Conservation (phyloP, 768 basidiomycete genomes). For the Lactarius quietus region DNA sequence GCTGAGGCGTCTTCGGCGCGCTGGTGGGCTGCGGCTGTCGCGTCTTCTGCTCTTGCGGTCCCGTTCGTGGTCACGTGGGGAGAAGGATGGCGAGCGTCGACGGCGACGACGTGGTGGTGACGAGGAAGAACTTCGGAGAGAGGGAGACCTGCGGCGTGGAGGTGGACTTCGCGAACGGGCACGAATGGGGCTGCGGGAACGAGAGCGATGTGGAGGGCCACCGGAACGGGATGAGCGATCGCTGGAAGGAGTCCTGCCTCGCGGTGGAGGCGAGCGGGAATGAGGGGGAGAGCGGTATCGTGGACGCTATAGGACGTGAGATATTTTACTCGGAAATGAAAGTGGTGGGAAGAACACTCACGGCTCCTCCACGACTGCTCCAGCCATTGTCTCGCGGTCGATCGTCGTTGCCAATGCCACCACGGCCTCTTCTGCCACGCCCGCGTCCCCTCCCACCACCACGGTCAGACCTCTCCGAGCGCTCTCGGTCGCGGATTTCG, state of each 20-base stretch:
- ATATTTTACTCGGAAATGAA: conserved; percentile 22
- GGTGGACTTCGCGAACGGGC: conserved; percentile 20
- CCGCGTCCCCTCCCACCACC: conserved; percentile 60
- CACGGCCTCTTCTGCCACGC: conserved; percentile 45
- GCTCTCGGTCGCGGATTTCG: conserved; percentile 62
- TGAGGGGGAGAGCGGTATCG: conserved; percentile 47
- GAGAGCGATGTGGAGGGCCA: conserved; percentile 36
- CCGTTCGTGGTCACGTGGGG: conserved; percentile 40
- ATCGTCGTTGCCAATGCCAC: conserved; percentile 44
- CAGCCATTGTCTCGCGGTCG: conserved; percentile 57
- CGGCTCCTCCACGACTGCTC: conserved; percentile 63
- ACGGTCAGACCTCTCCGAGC: conserved; percentile 41
- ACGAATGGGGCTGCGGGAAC: conserved; percentile 27
- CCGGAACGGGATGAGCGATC: conserved; percentile 41
- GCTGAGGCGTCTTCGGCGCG: conserved; percentile 33
- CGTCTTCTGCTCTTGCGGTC: conserved; percentile 27
- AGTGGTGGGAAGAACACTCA: conserved; percentile 30
- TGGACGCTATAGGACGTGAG: conserved; percentile 32
- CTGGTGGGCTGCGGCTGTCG: conserved; percentile 55
- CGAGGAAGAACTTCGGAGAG: conserved; percentile 24
- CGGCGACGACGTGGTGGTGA: conserved; percentile 34
- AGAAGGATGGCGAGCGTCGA: conserved; percentile 46
- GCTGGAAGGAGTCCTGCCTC: conserved; percentile 33
- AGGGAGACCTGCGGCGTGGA: conserved; percentile 28
- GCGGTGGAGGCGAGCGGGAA: conserved; percentile 27